Evolutionary conservation across 202 grass and related monocot genomes (phyloP).

Genomic region (Hordeum pubiflorum): DNA sequence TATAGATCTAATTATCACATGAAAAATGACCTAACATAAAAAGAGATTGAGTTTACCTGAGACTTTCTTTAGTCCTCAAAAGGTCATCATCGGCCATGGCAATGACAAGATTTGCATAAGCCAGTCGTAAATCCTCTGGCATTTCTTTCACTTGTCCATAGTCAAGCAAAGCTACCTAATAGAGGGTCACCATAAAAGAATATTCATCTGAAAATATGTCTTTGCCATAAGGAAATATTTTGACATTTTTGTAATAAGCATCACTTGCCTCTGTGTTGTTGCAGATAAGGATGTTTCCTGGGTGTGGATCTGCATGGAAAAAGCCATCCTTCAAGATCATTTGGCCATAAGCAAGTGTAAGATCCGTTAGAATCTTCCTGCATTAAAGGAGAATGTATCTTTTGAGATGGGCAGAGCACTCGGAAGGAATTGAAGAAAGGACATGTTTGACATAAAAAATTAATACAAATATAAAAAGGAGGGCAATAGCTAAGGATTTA

Average conservation of each 20-base stretch:
- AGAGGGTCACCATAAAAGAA: conserved; percentile 12
- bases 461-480: neutral
- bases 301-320: conserved; percentile 99
- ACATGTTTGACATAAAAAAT: neutral
- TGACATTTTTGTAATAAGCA: neutral
- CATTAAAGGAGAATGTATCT: conserved; percentile 16
- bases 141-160: conserved; percentile 99
- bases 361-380: conserved; percentile 91
- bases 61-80: conserved; percentile 48
- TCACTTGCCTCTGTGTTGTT: conserved; percentile 76
- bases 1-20: neutral
- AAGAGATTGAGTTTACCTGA: conserved; percentile 43
- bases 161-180: conserved; percentile 95
- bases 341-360: conserved; percentile 99
- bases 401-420: conserved; percentile 7
- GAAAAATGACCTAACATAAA: neutral
- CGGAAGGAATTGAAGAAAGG: neutral
- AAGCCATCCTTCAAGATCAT: conserved; percentile 99
- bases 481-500: neutral
- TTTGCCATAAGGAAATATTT: conserved; percentile 3
- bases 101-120: conserved; percentile 94
- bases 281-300: conserved; percentile 95
- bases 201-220: conserved; percentile 7
- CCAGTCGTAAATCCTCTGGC: conserved; percentile 74
- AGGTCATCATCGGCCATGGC: conserved; percentile 80